phyloP scores from a whole-genome alignment of 768 basidiomycete genomes.

The Leccinellum albellum region DNA sequence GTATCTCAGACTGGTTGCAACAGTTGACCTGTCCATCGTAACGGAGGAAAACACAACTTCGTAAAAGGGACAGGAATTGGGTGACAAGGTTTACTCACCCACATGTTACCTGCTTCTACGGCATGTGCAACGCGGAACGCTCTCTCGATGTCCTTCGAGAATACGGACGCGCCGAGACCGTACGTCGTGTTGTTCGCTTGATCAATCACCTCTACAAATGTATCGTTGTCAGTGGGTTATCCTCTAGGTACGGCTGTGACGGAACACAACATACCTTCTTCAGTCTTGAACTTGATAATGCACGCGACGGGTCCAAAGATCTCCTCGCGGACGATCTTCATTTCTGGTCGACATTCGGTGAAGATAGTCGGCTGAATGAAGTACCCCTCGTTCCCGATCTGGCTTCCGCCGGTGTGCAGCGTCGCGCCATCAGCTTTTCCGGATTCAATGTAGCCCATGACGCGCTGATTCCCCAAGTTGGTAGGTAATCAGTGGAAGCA shows the following conservation, averaged over 20 bases:
- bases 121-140: slow-evolving; percentile 40
- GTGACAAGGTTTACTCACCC: slow-evolving; percentile 35
- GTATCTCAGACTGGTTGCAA: slow-evolving; percentile 1
- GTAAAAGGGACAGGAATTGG: not conserved
- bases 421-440: slow-evolving; percentile 6
- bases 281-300: slow-evolving; percentile 6
- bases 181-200: slow-evolving; percentile 10
- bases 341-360: slow-evolving; percentile 3
- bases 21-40: slow-evolving; percentile 1
- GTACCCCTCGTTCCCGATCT: slow-evolving; percentile 4
- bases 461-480: not conserved
- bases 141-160: slow-evolving; percentile 27
- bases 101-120: slow-evolving; percentile 54
- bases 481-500: not conserved
- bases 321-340: slow-evolving; percentile 12
- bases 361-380: slow-evolving; percentile 13
- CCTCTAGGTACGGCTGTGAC: too few species aligned
- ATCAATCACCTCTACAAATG: slow-evolving; percentile 5
- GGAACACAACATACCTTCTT: not conserved
- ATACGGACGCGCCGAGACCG: slow-evolving; percentile 9
- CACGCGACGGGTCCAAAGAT: slow-evolving; percentile 12
- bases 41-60: not conserved
- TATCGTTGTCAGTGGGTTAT: not conserved
- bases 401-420: slow-evolving; percentile 1
- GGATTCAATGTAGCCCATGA: slow-evolving; percentile 11